Base-by-base conservation (phyloP, 1,284 basidiomycete species). In the Phaffia rhodozyma region DNA sequence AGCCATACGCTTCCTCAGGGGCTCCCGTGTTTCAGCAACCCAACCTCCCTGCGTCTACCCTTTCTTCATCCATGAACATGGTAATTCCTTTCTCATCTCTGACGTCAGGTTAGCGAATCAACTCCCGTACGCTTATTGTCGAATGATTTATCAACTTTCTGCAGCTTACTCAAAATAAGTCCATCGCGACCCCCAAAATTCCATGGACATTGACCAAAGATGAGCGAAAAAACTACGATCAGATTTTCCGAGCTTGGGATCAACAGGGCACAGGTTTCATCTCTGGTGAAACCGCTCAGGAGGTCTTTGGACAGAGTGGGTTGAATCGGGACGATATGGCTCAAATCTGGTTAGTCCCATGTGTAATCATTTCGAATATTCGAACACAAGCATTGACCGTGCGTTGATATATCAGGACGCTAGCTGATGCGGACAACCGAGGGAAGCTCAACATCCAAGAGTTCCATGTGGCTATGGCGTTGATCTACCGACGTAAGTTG, bases 391-490 rank as follows among this genome's bases (percentile, higher is more conserved):
- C 34, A 38, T 56, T 63, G 23, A 62, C 43, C 51, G 20, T 48
- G 32, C 64, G 32, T 53, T n/a, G 49, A 5, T 5, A 30, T 21
- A 51, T 20, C 69, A 93, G 91, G 91, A 86, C 84, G 34, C 81
- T 96, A 11, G 88, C 91, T 30, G 92, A 97, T 75, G 82, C 82
- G 51, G 87, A 91, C 70, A 91, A 96, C 76, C 84, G 90, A 48
- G 92, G 92, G 38, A 93, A 91, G 76, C 82, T 97, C 64, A 97
- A 97, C 72, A 79, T 94, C 54, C 88, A 91, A 29, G 94, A 98
- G 74, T 99, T 99, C 75, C 92, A 98, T 74, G 89, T 97, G 62
- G 96, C 94, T 1, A 99, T 99, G 94, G 93, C 90, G 66, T 80
- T 98, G 63, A 97, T 98, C 73, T 97, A 94, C 77, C 85, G 94